Evolutionary conservation across 495 filamentous ascomycete genomes (phyloP).

Genomic region (Xylaria flabelliformis): DNA sequence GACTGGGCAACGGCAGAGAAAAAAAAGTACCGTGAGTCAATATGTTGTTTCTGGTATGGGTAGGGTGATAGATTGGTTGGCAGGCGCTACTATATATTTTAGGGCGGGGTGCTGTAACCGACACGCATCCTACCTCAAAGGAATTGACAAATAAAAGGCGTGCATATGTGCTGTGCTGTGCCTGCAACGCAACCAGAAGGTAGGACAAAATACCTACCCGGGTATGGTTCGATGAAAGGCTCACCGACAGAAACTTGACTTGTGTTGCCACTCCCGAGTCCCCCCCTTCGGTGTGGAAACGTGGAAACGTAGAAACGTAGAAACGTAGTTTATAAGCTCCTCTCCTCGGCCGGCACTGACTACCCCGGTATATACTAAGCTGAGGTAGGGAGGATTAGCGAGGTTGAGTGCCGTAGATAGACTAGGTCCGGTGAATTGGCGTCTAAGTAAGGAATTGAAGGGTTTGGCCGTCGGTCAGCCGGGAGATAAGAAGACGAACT

Average conservation of each 20-base stretch:
- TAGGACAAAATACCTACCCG: background rate
- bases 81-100: constrained; percentile 7
- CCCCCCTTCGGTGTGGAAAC: background rate
- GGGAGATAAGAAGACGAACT: background rate
- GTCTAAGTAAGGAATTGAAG: background rate
- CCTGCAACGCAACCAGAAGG: constrained; percentile 16
- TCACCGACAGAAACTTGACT: background rate
- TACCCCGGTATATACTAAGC: background rate
- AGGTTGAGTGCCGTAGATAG: background rate
- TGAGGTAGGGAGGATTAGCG: background rate
- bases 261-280: background rate
- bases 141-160: constrained; percentile 14
- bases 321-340: background rate
- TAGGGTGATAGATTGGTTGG: background rate
- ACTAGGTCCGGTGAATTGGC: background rate
- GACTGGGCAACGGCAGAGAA: background rate
- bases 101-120: constrained; percentile 19
- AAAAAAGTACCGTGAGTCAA: background rate
- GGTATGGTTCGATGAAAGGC: background rate
- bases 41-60: background rate
- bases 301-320: background rate
- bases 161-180: background rate
- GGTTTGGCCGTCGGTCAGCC: background rate
- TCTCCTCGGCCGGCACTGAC: background rate
- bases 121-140: constrained; percentile 9